Percentiles rank a stretch among this genome's conserved stretches.
phyloP scores from a whole-genome alignment of 495 filamentous ascomycete species.

The Cercophora samala region DNA sequence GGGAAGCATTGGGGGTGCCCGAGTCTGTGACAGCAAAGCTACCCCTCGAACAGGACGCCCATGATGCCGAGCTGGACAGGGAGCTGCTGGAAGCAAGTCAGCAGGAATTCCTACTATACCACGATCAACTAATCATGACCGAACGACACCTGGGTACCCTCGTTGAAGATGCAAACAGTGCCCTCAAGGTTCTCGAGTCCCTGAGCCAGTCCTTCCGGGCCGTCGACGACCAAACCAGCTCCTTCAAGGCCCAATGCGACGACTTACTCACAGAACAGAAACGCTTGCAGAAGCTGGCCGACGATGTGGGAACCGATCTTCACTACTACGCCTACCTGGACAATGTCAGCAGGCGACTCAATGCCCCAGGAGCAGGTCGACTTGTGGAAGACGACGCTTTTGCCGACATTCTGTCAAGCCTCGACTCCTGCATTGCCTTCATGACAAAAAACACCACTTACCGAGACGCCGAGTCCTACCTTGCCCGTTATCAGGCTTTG shows the following conservation, averaged over 20 bases:
- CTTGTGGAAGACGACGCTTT: slow-evolving; percentile 78
- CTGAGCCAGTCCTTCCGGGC: slow-evolving; percentile 78
- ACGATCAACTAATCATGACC: slow-evolving; percentile 74
- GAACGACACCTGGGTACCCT: slow-evolving; percentile 77
- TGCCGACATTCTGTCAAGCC: slow-evolving; percentile 74
- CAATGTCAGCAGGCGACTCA: slow-evolving; percentile 80
- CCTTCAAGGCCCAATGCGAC: slow-evolving; percentile 88
- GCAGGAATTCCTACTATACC: slow-evolving; percentile 78
- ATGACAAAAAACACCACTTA: slow-evolving; percentile 82
- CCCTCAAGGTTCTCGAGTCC: slow-evolving; percentile 67
- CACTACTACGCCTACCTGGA: slow-evolving; percentile 91
- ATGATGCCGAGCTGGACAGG: slow-evolving; percentile 58
- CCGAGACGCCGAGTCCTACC: slow-evolving; percentile 80
- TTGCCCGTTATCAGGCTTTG: slow-evolving; percentile 86
- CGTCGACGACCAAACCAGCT: slow-evolving; percentile 85
- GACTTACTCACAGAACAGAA: slow-evolving; percentile 75
- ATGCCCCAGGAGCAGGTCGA: slow-evolving; percentile 84
- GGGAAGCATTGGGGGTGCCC: slow-evolving; percentile 44
- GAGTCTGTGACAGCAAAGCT: slow-evolving; percentile 58
- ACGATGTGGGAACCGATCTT: slow-evolving; percentile 78
- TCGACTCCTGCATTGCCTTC: slow-evolving; percentile 86
- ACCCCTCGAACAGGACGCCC: slow-evolving; percentile 55
- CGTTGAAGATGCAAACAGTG: slow-evolving; percentile 67
- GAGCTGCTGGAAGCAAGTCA: slow-evolving; percentile 75
- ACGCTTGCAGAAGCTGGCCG: slow-evolving; percentile 68